Evolutionary conservation across 371 early-diverging fungal species (phyloP).

Genomic region (Mucor velutinosus): DNA sequence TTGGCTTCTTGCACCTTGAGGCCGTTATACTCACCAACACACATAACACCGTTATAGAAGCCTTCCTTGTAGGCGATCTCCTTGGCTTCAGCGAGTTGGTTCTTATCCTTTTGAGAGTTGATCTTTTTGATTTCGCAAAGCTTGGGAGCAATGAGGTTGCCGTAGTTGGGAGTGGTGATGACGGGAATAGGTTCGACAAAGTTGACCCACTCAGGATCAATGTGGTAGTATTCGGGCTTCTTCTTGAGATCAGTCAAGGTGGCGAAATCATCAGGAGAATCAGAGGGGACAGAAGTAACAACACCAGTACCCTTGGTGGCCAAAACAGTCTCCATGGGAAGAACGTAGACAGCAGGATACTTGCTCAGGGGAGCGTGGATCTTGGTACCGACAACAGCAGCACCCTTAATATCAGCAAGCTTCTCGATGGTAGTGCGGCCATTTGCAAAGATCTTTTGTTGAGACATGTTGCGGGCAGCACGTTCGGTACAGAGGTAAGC

Average conservation of each 20-base stretch:
- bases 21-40: constrained; percentile 83
- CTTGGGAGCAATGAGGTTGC: constrained; percentile 82
- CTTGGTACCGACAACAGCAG: constrained; percentile 85
- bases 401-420: constrained; percentile 82
- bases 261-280: constrained; percentile 97
- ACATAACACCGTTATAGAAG: constrained; percentile 93
- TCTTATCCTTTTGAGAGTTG: constrained; percentile 92
- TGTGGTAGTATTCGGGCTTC: constrained; percentile 92
- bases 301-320: constrained; percentile 98
- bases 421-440: constrained; percentile 48
- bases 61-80: constrained; percentile 97
- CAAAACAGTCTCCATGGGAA: constrained; percentile 96
- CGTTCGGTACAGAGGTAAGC: constrained; percentile 92
- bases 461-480: constrained; percentile 96
- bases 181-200: constrained; percentile 85
- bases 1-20: constrained; percentile 93
- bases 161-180: constrained; percentile 86
- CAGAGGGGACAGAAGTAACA: constrained; percentile 97
- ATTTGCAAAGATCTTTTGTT: constrained; percentile 75
- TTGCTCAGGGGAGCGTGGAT: constrained; percentile 87
- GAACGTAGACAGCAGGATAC: constrained; percentile 84
- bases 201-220: constrained; percentile 87
- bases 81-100: constrained; percentile 92
- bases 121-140: constrained; percentile 92
- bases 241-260: constrained; percentile 89